Evolutionary conservation across 2,329 filamentous ascomycete genomes (phyloP).

Genomic region (Fusarium liriodendri): DNA sequence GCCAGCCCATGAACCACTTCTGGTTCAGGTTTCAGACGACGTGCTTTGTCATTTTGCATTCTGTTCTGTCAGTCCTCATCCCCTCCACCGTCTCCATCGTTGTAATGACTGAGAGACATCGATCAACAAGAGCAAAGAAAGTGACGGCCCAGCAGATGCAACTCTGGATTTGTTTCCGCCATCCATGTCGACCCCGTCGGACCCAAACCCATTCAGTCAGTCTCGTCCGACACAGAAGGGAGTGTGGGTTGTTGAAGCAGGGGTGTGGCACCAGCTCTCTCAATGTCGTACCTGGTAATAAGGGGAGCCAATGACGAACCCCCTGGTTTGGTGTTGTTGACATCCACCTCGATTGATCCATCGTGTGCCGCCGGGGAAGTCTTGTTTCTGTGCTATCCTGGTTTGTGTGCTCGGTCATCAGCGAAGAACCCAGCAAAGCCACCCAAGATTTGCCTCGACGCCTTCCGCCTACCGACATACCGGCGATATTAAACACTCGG

Average conservation of each 20-base stretch:
- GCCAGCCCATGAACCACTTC: conserved; percentile 37
- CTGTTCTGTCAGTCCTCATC: conserved; percentile 1
- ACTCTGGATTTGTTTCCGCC: conserved; percentile 41
- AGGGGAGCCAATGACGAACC: conserved; percentile 32
- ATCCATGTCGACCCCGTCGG: conserved; percentile 37
- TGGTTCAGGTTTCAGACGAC: conserved; percentile 38
- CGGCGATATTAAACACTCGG: conserved; percentile 26
- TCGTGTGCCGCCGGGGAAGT: conserved; percentile 10
- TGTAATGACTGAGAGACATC: conserved; percentile 27
- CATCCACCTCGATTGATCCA: conserved; percentile 30
- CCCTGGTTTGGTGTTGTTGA: conserved; percentile 32
- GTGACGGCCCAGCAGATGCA: conserved; percentile 27
- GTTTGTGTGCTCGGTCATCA: conserved; percentile 32
- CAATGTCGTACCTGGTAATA: conserved; percentile 25
- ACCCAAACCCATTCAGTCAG: conserved; percentile 37
- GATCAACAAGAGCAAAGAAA: conserved; percentile 32
- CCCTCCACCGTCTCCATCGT: conserved; percentile 7
- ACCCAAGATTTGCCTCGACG: conserved; percentile 16
- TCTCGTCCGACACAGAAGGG: conserved; percentile 41
- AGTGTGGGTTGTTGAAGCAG: conserved; percentile 32
- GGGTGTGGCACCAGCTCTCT: conserved; percentile 38
- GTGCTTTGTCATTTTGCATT: conserved; percentile 11
- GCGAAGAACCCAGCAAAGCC: conserved; percentile 27
- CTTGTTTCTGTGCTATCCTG: conserved; percentile 27
- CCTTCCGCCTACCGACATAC: conserved; percentile 25